Percentiles rank a stretch among this genome's conserved stretches.
Evolutionary conservation across 768 basidiomycete species (phyloP).

Genomic region (Collybiopsis luxurians): DNA sequence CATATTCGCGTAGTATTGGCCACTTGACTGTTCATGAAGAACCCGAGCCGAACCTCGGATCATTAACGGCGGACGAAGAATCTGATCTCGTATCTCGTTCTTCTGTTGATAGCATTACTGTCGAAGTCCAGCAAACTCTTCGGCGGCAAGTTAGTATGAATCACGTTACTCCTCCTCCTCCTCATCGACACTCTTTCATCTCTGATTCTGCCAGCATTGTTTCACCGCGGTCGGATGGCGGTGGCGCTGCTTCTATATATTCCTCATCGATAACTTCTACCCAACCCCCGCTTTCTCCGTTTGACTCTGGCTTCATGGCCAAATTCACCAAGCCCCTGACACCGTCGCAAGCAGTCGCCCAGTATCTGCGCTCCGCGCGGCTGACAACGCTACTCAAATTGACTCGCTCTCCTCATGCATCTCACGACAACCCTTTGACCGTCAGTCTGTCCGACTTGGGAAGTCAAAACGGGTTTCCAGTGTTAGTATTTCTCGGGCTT

Average conservation of each 20-base stretch:
- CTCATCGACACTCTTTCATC: conserved; percentile 47
- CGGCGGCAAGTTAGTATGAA: conserved; percentile 51
- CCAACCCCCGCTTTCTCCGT: conserved; percentile 46
- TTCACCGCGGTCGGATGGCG: conserved; percentile 56
- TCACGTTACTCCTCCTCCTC: conserved; percentile 38
- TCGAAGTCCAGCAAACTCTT: conserved; percentile 73
- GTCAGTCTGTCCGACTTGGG: conserved; percentile 96
- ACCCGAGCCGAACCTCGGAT: conserved; percentile 51
- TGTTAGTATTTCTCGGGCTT: conserved; percentile 89
- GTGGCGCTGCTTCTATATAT: conserved; percentile 46
- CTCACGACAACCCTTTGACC: conserved; percentile 66
- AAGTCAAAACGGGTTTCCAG: conserved; percentile 76
- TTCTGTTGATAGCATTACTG: conserved; percentile 84
- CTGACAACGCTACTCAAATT: conserved; percentile 81
- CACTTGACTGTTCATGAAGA: conserved; percentile 50
- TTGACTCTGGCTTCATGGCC: conserved; percentile 35
- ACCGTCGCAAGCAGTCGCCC: conserved; percentile 72
- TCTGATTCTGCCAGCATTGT: conserved; percentile 56
- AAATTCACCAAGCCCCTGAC: conserved; percentile 41
- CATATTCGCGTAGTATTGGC: conserved; percentile 38
- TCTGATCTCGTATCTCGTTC: conserved; percentile 72
- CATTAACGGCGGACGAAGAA: conserved; percentile 53
- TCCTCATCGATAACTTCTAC: conserved; percentile 48
- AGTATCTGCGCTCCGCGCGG: conserved; percentile 83
- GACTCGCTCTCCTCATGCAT: conserved; percentile 77